Base-by-base conservation (phyloP, 108 stramenopile species). In the Pseudonitzschia delicatissima region DNA sequence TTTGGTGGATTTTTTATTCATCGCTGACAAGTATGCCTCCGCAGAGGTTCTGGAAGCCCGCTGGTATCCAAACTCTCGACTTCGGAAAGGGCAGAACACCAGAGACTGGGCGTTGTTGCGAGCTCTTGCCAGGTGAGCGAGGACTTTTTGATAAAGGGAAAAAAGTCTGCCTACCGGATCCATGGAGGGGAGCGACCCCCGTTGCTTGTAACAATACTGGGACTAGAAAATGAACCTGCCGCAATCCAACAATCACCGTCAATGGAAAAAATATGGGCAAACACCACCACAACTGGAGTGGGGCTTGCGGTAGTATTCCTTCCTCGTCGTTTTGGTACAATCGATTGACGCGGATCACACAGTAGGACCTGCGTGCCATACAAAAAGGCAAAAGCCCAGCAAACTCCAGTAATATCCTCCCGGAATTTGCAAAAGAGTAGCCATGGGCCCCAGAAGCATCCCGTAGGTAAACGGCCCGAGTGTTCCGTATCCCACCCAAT, bases 401-500 rank as follows among this genome's bases (percentile, higher is more conserved):
- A 58, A 32, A n/a, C 59, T 63, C 68, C 68, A 69, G 27, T 68
- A 21, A 37, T 62, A 27, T 18, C 79, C 79, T 34, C 76, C 79
- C 12, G 76, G 71, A 28, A 77, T 12, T 36, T 71, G 62, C 20
- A 73, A 23, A 4, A 77, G 21, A 8, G 36, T 28, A 12, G 72
- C 67, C 5, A 73, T 33, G 17, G 68, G 64, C 6, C 82, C 78
- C 23, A 77, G 17, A n/a, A 83, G 45, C 45, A 76, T 35, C 17
- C 66, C 63, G 26, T 62, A 73, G 20, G 61, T 32, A 25, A 35
- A 62, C 17, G 66, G 51, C 29, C 66, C 66, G 51, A 79, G 50
- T 17, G 74, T 76, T 28, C 78, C 82, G 69, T 66, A 79, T 18
- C 82, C 82, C n/a, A n/a, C 3, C 82, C 82, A 58, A 64, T 68